Conservation (phyloP, 805 yeast species). For the Starmera caribaea region DNA sequence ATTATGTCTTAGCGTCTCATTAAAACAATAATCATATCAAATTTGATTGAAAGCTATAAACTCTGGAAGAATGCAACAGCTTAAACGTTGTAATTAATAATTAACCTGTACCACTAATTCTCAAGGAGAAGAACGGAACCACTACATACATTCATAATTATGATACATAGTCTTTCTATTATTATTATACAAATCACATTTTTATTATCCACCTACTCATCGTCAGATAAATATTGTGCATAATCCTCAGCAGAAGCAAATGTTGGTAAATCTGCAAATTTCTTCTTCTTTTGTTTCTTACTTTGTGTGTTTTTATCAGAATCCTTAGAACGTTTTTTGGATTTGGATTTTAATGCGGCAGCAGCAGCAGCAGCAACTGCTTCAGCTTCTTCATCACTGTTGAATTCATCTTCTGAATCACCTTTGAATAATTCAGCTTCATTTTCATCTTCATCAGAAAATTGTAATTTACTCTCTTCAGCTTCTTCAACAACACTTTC, state of each 20-base stretch:
- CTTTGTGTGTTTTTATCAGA: constrained; percentile 8
- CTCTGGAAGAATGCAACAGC: no score
- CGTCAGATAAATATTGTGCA: constrained; percentile 60
- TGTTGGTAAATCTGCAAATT: constrained; percentile 61
- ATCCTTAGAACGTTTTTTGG: constrained; percentile 21
- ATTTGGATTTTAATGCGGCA: constrained; percentile 12
- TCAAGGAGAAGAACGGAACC: no score
- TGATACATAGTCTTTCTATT: background rate
- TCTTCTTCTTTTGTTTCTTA: constrained; percentile 36
- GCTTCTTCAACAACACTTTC: constrained; percentile 15
- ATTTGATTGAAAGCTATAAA: no score
- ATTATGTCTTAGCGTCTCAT: no score
- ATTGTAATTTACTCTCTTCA: constrained; percentile 20
- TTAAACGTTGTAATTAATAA: no score
- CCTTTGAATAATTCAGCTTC: constrained; percentile 28
- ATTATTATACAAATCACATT: no score
- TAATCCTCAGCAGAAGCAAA: constrained; percentile 89
- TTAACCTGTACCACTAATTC: no score
- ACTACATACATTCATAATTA: background rate
- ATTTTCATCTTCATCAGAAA: constrained; percentile 25
- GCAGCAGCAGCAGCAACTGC: constrained; percentile 21
- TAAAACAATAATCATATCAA: no score
- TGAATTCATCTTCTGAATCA: constrained; percentile 27
- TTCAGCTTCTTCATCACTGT: constrained; percentile 25
- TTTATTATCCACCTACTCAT: constrained; percentile 39